Percentiles rank a stretch among this genome's conserved stretches.
Evolutionary conservation across 371 early-diverging fungal genomes (phyloP).

Genomic region (Coemansia sp.): DNA sequence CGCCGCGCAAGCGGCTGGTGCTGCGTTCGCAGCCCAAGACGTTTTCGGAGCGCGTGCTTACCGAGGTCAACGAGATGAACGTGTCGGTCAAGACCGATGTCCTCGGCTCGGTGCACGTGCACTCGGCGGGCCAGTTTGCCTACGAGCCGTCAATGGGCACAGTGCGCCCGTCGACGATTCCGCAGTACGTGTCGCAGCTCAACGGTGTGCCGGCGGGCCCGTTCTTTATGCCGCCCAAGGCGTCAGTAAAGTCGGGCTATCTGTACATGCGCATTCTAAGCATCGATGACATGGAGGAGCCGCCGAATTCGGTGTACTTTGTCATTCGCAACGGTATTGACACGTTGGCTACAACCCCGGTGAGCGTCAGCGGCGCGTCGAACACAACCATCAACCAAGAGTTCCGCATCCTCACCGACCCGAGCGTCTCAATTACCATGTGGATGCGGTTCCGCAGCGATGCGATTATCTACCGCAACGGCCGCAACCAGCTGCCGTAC

Average conservation of each 20-base stretch:
- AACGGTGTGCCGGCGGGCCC: slow-evolving; percentile 49
- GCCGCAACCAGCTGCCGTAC: not conserved
- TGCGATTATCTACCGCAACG: slow-evolving; percentile 34
- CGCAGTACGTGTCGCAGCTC: slow-evolving; percentile 46
- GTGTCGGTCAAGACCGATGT: slow-evolving; percentile 29
- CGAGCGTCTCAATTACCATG: slow-evolving; percentile 49
- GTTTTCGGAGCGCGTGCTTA: slow-evolving; percentile 39
- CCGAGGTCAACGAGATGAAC: slow-evolving; percentile 28
- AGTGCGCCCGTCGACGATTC: slow-evolving; percentile 37
- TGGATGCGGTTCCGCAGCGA: slow-evolving; percentile 53
- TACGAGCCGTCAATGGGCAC: slow-evolving; percentile 28
- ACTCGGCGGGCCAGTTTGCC: slow-evolving; percentile 27
- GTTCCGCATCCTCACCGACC: slow-evolving; percentile 52
- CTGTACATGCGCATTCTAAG: slow-evolving; percentile 53
- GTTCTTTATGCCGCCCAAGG: slow-evolving; percentile 50
- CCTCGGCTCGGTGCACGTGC: slow-evolving; percentile 21
- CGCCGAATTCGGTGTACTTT: slow-evolving; percentile 45
- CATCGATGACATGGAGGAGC: slow-evolving; percentile 48
- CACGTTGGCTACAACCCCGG: slow-evolving; percentile 44
- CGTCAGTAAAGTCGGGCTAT: slow-evolving; percentile 38
- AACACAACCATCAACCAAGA: slow-evolving; percentile 49
- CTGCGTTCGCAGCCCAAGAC: slow-evolving; percentile 26
- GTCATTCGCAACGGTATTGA: slow-evolving; percentile 54
- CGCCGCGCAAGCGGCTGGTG: slow-evolving; percentile 38
- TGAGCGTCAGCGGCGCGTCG: slow-evolving; percentile 21